phyloP scores from a whole-genome alignment of 2,329 filamentous ascomycete species.

The Beauveria sp. region DNA sequence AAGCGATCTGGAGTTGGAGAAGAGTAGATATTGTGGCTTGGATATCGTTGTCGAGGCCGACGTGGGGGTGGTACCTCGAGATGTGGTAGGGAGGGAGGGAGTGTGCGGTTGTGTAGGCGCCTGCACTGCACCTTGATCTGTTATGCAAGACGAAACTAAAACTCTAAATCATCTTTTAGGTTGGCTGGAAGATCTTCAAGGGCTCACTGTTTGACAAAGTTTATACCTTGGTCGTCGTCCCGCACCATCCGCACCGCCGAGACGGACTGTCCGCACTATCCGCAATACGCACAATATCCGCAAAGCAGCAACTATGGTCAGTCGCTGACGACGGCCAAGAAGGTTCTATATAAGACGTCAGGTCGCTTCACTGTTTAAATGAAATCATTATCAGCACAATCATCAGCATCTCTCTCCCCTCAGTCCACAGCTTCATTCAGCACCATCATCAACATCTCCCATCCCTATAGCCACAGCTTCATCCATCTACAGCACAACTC shows the following conservation, averaged over 20 bases:
- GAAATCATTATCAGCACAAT: not conserved
- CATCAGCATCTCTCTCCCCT: not conserved
- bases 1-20: not conserved
- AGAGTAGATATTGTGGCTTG: not conserved
- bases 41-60: not conserved
- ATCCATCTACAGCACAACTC: not conserved
- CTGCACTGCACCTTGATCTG: too few relatives aligned
- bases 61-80: too few relatives aligned
- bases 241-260: not conserved
- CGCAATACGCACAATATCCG: slow-evolving; percentile 6
- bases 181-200: too few relatives aligned
- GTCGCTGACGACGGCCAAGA: not conserved
- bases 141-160: too few relatives aligned
- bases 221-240: not conserved
- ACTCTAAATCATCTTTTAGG: too few relatives aligned
- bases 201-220: too few relatives aligned
- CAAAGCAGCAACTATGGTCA: not conserved
- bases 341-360: not conserved
- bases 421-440: not conserved
- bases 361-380: not conserved
- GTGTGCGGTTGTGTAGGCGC: too few relatives aligned
- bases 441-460: too few relatives aligned
- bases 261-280: slow-evolving; percentile 5
- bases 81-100: too few relatives aligned
- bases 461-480: too few relatives aligned